Conservation (phyloP, 179 eudicot species). For the Gypsophila paniculata region DNA sequence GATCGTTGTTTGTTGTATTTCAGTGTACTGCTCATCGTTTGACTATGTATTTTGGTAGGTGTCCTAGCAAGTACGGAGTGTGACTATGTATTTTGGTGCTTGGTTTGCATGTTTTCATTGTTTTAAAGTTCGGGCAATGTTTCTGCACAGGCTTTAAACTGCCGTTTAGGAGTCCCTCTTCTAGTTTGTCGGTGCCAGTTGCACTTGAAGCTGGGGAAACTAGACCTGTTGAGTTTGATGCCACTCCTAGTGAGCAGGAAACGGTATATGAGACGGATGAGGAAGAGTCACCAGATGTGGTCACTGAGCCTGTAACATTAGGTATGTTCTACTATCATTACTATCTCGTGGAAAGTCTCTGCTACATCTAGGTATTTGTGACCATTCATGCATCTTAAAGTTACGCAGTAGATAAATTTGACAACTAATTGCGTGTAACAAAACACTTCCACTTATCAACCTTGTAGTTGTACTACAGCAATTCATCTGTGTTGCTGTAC, state of each 20-base stretch:
- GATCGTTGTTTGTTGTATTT: not conserved
- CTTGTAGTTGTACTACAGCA: not conserved
- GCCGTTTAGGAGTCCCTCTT: conserved; percentile 40
- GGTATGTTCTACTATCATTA: conserved; percentile 33
- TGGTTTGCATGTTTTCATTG: not conserved
- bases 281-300: conserved; percentile 31
- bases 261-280: conserved; percentile 28
- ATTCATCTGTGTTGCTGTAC: not conserved
- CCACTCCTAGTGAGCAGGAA: conserved; percentile 21
- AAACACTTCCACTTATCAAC: not conserved
- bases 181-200: conserved; percentile 32
- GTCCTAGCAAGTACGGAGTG: not conserved
- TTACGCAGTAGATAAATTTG: not conserved
- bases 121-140: not conserved
- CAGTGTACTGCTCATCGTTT: too few species aligned
- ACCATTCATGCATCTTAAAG: not conserved
- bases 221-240: conserved; percentile 27
- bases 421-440: not conserved
- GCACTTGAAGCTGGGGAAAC: conserved; percentile 22
- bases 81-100: not conserved
- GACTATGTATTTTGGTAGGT: not conserved
- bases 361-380: not conserved
- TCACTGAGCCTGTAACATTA: conserved; percentile 26
- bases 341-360: not conserved
- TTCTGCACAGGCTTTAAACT: conserved; percentile 41